Base-by-base conservation (phyloP, 371 early-diverging fungal genomes). In the Mortierella sp. region DNA sequence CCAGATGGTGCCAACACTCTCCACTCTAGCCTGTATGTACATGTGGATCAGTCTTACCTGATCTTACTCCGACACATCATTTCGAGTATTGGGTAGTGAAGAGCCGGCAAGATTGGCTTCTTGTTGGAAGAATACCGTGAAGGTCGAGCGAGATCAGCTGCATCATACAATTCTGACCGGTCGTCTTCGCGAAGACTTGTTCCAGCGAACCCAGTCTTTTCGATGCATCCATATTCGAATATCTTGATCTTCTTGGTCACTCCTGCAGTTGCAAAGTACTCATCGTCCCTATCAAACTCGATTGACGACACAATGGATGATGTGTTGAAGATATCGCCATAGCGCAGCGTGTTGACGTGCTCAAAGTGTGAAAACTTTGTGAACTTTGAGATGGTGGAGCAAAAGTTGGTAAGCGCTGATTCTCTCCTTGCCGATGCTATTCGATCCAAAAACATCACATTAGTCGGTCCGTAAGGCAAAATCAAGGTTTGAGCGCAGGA, bases 201-300 rank as follows among this genome's bases (percentile, higher is more conserved):
- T 34, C 81, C 80, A 46, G 62, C 63, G 48, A 79, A 56, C 80
- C 84, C 58, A 31, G 81, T 76, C 53, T 81, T 81, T 34, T 91
- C 82, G 48, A 92, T 88, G 14, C 84, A 84, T 19, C 80, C 84
- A 67, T 87, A 95, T 53, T 95, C 95, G 73, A 87, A 97, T 10
- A 97, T 85, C 78, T 94, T 95, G 81, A 97, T 95, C 56, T 93
- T 94, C 52, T 89, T 90, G 21, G 93, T 91, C 1, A 96, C 95
- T n/a, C 97, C 96, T 24, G 94, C 96, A 0, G 93, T 90, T 2
- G 96, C 97, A 86, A 97, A 95, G 60, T 88, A 90, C 68, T 94
- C 92, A 54, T 94, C 92, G 63, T 97, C 96, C 31, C 90, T 83
- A 74, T 95, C 95, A 84, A 96, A 96, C 62, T 94, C 96, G 50